A percentile compares a stretch with the other conserved stretches of the same genome.
Conservation (phyloP, 225 moss, liverwort and hornwort species). For the Sphagnum tenellum region DNA sequence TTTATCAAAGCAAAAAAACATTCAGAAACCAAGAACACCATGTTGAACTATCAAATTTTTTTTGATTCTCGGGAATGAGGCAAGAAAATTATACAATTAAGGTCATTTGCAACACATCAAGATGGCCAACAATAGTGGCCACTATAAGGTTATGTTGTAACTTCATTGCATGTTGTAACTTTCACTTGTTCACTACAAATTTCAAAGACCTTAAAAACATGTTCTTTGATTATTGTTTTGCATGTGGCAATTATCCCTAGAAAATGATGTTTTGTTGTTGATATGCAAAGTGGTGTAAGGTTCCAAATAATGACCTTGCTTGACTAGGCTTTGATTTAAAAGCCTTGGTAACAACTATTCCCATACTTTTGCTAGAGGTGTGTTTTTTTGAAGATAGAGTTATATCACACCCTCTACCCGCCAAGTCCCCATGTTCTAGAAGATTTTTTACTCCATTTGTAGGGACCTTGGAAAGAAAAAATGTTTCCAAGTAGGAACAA, state of each 20-base stretch:
- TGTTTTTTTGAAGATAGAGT: conserved; percentile 5
- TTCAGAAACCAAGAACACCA: conserved; percentile 23
- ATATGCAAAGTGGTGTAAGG: neutral
- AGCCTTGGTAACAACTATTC: neutral
- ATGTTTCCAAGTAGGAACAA: neutral
- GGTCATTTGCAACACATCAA: conserved; percentile 39
- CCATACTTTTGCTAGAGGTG: neutral
- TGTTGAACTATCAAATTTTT: conserved; percentile 30
- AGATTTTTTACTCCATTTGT: too few relatives aligned
- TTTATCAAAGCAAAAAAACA: neutral
- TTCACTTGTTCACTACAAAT: conserved; percentile 5
- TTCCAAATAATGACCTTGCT: neutral
- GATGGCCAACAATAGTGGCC: conserved; percentile 44
- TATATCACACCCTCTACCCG: neutral
- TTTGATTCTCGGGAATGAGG: conserved; percentile 8
- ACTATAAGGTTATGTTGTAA: conserved; percentile 12
- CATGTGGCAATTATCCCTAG: neutral
- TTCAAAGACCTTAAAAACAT: neutral
- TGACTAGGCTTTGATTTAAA: neutral
- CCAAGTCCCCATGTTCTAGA: neutral
- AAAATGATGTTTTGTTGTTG: neutral
- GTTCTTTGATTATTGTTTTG: conserved; percentile 19
- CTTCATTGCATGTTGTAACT: conserved; percentile 7
- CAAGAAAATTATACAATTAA: conserved; percentile 14
- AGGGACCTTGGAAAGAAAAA: neutral